Conservation (phyloP, 148 eudicot species). For the Cornus suecica region DNA sequence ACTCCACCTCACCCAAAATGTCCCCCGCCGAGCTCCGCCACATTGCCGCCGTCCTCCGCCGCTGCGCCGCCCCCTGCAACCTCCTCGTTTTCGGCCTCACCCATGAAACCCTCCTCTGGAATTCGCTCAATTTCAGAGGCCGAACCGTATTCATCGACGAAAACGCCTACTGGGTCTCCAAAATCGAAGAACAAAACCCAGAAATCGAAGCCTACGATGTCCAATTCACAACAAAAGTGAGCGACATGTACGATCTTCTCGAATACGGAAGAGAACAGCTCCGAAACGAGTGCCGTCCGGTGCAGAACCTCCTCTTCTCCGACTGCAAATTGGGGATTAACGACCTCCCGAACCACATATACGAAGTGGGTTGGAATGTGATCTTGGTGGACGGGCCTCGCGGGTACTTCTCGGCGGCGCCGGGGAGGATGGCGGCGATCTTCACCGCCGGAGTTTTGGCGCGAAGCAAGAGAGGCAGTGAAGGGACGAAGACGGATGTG, state of each 20-base stretch:
- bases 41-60: constrained; percentile 46
- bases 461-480: constrained; percentile 40
- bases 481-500: constrained; percentile 45
- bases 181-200: constrained; percentile 45
- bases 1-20: constrained; percentile 37
- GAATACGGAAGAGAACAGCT: constrained; percentile 26
- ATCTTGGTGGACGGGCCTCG: constrained; percentile 83
- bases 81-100: constrained; percentile 82
- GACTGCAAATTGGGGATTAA: constrained; percentile 73
- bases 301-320: constrained; percentile 73
- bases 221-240: constrained; percentile 50
- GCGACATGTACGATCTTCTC: constrained; percentile 34
- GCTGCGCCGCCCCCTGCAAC: constrained; percentile 41
- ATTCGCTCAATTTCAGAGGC: constrained; percentile 52
- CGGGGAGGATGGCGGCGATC: constrained; percentile 76
- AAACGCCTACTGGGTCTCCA: constrained; percentile 39
- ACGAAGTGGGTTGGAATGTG: constrained; percentile 70
- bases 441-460: constrained; percentile 75
- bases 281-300: constrained; percentile 49
- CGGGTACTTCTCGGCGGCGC: constrained; percentile 45
- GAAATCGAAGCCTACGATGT: constrained; percentile 79
- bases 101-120: constrained; percentile 84
- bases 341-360: constrained; percentile 76
- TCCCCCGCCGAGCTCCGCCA: constrained; percentile 49
- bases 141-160: constrained; percentile 78